Percentiles rank a stretch among this genome's conserved stretches.
These are phyloP conservation scores for Apophysomyces variabilis DNA, from an alignment of 371 early-diverging fungal genomes.

Conservation along the genomic window DNA sequence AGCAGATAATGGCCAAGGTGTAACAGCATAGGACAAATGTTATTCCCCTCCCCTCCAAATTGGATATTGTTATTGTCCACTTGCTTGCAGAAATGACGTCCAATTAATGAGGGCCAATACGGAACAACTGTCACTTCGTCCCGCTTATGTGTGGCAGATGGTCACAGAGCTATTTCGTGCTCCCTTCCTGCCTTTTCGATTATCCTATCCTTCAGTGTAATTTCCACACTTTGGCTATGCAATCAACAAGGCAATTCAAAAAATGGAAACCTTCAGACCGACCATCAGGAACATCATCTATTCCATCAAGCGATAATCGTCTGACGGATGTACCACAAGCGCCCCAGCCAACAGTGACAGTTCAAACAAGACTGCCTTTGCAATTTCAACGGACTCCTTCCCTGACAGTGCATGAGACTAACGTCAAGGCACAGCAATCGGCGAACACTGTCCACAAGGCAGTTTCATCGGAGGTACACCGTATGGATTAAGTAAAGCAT, in stretches of 20 bases:
- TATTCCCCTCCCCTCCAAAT: too few species aligned
- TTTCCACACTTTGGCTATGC: neutral
- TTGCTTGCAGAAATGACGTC: too few species aligned
- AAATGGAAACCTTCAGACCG: neutral
- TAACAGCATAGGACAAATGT: too few species aligned
- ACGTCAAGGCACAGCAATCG: neutral
- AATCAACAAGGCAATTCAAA: slow-evolving; percentile 1
- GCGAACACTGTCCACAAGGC: neutral
- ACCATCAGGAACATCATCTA: neutral
- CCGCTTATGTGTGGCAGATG: too few species aligned
- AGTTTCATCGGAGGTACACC: neutral
- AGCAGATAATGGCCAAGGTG: too few species aligned
- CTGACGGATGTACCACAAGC: neutral
- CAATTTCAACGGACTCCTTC: neutral
- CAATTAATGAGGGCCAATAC: too few species aligned
- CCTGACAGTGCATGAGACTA: neutral
- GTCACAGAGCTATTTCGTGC: too few species aligned
- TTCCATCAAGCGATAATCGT: neutral
- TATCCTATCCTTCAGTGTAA: neutral
- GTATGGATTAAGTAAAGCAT: neutral
- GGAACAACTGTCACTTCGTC: too few species aligned
- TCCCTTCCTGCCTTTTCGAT: too few species aligned
- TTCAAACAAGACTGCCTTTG: neutral
- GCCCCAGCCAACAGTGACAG: neutral
- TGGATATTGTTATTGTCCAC: too few species aligned